A percentile compares a stretch with the other conserved stretches of the same genome.
Evolutionary conservation across 768 basidiomycete species (phyloP).

Genomic region (Pleurotus citrinopileatus): DNA sequence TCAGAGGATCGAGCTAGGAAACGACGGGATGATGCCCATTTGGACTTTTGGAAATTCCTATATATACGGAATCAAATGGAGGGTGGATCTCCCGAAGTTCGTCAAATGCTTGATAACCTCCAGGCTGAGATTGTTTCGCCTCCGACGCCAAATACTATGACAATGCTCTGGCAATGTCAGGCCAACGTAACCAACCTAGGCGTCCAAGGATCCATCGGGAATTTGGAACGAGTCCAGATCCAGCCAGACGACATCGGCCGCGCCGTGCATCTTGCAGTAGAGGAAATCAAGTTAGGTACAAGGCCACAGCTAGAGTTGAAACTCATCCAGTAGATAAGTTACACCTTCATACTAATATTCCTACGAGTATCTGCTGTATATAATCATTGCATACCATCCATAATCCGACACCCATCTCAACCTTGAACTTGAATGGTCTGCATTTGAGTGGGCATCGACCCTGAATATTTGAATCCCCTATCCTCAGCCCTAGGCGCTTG

Average conservation of each 20-base stretch:
- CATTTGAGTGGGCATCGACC: neutral
- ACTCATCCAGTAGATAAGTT: constrained; percentile 10
- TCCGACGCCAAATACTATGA: constrained; percentile 12
- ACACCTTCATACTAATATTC: neutral
- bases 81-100: constrained; percentile 14
- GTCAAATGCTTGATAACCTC: constrained; percentile 23
- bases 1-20: constrained; percentile 31
- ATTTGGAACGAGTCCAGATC: neutral
- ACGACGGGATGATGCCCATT: constrained; percentile 28
- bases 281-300: constrained; percentile 26
- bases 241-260: constrained; percentile 10
- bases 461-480: too few species aligned
- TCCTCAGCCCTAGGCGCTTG: too few species aligned
- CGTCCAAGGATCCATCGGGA: constrained; percentile 15
- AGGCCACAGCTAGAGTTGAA: constrained; percentile 18
- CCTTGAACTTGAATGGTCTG: neutral
- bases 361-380: too few species aligned
- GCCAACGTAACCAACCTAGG: constrained; percentile 23
- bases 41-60: constrained; percentile 30
- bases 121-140: constrained; percentile 17
- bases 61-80: constrained; percentile 37
- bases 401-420: too few species aligned
- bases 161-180: constrained; percentile 12
- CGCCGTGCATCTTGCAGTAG: constrained; percentile 23
- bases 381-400: too few species aligned